Evolutionary conservation across 2,329 filamentous ascomycete genomes (phyloP), one percentile per base, ranked within the genome.

Genomic region (Thelonectria discophora): DNA sequence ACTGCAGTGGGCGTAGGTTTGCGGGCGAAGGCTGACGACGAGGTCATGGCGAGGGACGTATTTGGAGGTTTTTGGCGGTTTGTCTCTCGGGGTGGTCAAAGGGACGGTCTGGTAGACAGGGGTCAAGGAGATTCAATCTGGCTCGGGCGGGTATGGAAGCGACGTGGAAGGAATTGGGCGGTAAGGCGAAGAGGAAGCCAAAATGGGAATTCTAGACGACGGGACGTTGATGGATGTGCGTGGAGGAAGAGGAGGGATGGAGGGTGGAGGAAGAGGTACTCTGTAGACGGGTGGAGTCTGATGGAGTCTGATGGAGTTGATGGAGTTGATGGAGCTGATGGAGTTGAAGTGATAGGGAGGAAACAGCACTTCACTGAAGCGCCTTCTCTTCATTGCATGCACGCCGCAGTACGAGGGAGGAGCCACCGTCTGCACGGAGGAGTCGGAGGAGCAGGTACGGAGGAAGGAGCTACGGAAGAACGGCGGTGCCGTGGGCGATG

Each of bases 1-100:
- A 32, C 53, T n/a, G 40, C 15, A n/a, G 34, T 40, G 50, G 20
- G 48, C 43, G 50, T 56, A 55, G 61, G 48, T 64, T 64, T 56
- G 58, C 56, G 21, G 58, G 17, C n/a, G n/a, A 47, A 49, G 58
- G 21, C 50, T 46, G 46, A 39, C 21, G 40, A 55, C 58, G 37
- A 45, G 42, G 51, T 42, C 47, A 50, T 48, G 58, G 18, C 24
- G 40, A 50, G 27, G 20, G 39, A 34, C 32, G 32, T 13, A 34
- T 34, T 13, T 4, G 32, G 9, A 34, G 32, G 32, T 34, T 20
- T 30, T 12, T 40, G 9, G 34, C 43, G 3, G 32, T 47, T 43
- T 13, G 21, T 32, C 21, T 34, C 30, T 39, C 15, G 40, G 39
- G 30, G 52, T 27, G 58, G 48, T 47, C 43, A 49, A 34, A 58